These are phyloP conservation scores for California macrophylla DNA, from an alignment of 441 rosid genomes.

Conservation along the genomic window DNA sequence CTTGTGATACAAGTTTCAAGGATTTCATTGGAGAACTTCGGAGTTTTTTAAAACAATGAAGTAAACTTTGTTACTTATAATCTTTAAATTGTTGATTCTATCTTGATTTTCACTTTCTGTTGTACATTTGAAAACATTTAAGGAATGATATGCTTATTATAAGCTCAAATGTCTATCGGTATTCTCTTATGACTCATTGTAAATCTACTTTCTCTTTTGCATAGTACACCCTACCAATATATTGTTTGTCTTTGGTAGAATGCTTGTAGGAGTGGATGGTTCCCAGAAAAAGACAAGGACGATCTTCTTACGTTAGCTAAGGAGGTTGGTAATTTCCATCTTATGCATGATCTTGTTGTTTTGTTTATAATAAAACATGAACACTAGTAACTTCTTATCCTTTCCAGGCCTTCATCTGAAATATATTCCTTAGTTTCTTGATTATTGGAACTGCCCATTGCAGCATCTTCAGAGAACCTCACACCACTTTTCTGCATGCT, in stretches of 20 bases:
- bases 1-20: background rate
- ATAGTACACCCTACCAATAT: background rate
- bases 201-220: background rate
- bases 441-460: background rate
- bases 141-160: background rate
- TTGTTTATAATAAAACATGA: background rate
- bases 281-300: background rate
- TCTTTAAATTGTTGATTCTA: background rate
- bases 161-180: background rate
- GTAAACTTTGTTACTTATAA: background rate
- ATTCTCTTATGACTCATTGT: background rate
- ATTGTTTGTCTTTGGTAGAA: constrained; percentile 1
- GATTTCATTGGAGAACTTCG: background rate
- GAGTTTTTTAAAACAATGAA: background rate
- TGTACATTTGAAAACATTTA: background rate
- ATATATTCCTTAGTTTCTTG: background rate
- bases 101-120: background rate
- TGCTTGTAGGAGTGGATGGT: constrained; percentile 3
- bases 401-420: background rate
- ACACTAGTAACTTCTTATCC: background rate
- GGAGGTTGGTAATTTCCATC: constrained; percentile 1
- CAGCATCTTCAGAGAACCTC: background rate
- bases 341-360: background rate
- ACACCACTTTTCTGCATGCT: background rate
- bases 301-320: constrained; percentile 2